A percentile compares a stretch with the other conserved stretches of the same genome.
phyloP scores from a whole-genome alignment of 495 filamentous ascomycete species.

The Letharia lupina region DNA sequence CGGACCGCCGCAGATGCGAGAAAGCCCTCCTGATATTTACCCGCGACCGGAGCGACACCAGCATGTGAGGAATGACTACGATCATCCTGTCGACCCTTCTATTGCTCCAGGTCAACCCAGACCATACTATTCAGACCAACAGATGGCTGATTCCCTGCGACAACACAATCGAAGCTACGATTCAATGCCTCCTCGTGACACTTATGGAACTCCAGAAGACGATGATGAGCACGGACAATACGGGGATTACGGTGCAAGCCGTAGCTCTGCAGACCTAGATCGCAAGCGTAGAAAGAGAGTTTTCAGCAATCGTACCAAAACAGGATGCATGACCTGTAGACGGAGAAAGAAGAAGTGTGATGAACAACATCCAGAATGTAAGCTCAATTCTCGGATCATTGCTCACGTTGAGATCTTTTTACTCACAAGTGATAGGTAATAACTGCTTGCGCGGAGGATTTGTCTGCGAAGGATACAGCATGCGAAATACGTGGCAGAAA shows the following conservation, averaged over 20 bases:
- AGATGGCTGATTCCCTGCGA: conserved; percentile 35
- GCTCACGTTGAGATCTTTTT: not conserved
- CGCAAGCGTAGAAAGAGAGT: conserved; percentile 75
- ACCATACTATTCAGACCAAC: conserved; percentile 44
- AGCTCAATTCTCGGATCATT: conserved; percentile 22
- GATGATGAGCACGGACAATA: conserved; percentile 34
- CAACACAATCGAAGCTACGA: conserved; percentile 41
- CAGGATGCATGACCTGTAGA: conserved; percentile 91
- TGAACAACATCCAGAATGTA: conserved; percentile 89
- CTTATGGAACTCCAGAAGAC: conserved; percentile 31
- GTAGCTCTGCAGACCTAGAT: conserved; percentile 48
- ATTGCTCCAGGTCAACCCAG: conserved; percentile 20
- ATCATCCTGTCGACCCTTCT: conserved; percentile 22
- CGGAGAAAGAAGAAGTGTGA: conserved; percentile 98
- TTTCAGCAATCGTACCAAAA: conserved; percentile 96
- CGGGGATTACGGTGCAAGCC: conserved; percentile 34
- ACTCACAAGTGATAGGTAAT: conserved; percentile 49
- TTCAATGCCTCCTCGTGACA: conserved; percentile 29
- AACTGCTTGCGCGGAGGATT: conserved; percentile 92
- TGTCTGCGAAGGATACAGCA: conserved; percentile 88
- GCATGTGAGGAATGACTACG: conserved; percentile 25
- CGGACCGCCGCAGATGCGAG: conserved; percentile 19
- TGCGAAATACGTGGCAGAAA: conserved; percentile 64
- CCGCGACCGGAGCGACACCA: conserved; percentile 23
- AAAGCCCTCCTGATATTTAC: conserved; percentile 20